Percentiles rank a stretch among this genome's conserved stretches.
These are phyloP conservation scores for Clitopilus hobsonii DNA, from an alignment of 768 basidiomycete species.

Conservation along the genomic window DNA sequence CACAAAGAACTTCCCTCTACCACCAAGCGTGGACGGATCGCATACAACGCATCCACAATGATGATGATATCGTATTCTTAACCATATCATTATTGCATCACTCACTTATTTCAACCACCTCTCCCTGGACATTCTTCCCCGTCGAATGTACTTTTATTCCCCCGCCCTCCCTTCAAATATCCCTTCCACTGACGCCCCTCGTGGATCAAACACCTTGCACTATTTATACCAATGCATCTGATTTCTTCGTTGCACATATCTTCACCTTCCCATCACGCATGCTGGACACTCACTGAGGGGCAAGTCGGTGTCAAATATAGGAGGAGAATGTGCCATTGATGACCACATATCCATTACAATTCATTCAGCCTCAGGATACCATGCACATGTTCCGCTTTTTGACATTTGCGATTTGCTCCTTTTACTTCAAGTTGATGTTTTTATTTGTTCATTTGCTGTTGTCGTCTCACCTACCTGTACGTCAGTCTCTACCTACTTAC, in stretches of 20 bases:
- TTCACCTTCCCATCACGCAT: background rate
- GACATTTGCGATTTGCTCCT: background rate
- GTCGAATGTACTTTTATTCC: background rate
- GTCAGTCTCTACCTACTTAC: background rate
- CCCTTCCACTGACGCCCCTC: background rate
- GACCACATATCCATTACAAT: too few species aligned
- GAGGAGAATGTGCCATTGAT: too few species aligned
- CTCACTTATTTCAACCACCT: background rate
- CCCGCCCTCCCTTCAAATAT: background rate
- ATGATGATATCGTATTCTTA: background rate
- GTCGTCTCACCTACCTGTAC: background rate
- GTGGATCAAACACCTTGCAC: background rate
- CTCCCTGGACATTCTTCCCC: background rate
- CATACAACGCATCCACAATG: background rate
- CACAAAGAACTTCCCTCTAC: constrained; percentile 33
- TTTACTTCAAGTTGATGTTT: background rate
- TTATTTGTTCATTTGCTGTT: background rate
- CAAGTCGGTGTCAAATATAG: background rate
- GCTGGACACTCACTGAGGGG: background rate
- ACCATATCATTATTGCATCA: background rate
- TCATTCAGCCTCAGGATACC: background rate
- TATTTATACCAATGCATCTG: background rate
- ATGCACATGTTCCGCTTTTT: background rate
- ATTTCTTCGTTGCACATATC: background rate
- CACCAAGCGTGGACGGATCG: constrained; percentile 19